These are phyloP conservation scores for Ustilago curta DNA, from an alignment of 1,284 basidiomycete genomes.

Conservation along the genomic window DNA sequence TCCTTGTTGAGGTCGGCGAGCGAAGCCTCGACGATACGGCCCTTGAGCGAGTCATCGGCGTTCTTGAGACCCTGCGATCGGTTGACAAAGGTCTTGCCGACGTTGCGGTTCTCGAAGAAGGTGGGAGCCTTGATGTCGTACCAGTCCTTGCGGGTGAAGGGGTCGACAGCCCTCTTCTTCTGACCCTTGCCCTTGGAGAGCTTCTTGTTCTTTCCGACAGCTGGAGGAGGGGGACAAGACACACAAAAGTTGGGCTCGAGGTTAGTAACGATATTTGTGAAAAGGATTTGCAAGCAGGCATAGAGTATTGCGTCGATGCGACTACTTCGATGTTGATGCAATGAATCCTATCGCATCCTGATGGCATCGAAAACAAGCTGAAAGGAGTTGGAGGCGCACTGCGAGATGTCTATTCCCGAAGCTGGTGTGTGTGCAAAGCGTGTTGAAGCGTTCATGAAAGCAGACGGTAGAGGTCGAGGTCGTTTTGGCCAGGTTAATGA, in stretches of 20 bases:
- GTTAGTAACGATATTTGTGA: constrained; percentile 12
- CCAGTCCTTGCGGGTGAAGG: constrained; percentile 99
- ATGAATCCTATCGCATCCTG: constrained; percentile 18
- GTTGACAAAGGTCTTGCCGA: constrained; percentile 99
- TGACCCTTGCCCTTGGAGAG: constrained; percentile 99
- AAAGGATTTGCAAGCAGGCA: background rate
- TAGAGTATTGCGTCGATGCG: background rate
- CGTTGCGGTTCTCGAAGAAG: constrained; percentile 95
- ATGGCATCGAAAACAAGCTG: background rate
- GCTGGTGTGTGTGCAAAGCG: too few relatives aligned
- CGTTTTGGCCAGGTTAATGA: too few relatives aligned
- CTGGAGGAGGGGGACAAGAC: constrained; percentile 25
- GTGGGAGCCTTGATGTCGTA: constrained; percentile 99
- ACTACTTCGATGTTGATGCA: constrained; percentile 4
- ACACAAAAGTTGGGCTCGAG: background rate
- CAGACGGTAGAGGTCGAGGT: background rate
- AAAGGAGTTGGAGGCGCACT: background rate
- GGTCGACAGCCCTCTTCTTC: constrained; percentile 98
- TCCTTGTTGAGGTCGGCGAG: constrained; percentile 99
- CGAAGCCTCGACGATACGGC: constrained; percentile 95
- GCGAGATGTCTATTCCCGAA: background rate
- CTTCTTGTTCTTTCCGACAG: constrained; percentile 88
- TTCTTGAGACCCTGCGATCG: constrained; percentile 98
- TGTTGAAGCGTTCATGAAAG: too few relatives aligned
- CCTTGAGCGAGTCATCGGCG: constrained; percentile 97